phyloP scores from a whole-genome alignment of 2,329 filamentous ascomycete species.

The Aspergillus transmontanensis region DNA sequence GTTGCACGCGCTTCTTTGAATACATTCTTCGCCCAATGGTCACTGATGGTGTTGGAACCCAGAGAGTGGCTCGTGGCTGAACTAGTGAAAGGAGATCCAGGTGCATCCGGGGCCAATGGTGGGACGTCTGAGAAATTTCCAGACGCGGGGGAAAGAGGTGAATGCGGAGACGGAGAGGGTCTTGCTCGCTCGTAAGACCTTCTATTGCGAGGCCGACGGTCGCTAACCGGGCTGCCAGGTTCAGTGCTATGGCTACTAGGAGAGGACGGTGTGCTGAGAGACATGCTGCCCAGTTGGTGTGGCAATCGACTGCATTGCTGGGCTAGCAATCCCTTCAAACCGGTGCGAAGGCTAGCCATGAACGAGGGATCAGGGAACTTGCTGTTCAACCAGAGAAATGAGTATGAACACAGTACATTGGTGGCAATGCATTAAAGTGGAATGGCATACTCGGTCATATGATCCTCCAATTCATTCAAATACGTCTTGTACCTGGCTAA shows the following conservation, averaged over 20 bases:
- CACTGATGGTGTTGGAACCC: slow-evolving; percentile 27
- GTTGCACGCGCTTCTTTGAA: slow-evolving; percentile 34
- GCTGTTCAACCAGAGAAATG: slow-evolving; percentile 18
- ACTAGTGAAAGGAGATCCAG: slow-evolving; percentile 37
- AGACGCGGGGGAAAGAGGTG: slow-evolving; percentile 33
- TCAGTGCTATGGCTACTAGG: slow-evolving; percentile 29
- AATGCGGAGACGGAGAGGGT: slow-evolving; percentile 29
- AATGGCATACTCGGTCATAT: slow-evolving; percentile 49
- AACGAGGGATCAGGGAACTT: slow-evolving; percentile 27
- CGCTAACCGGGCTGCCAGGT: slow-evolving; percentile 30
- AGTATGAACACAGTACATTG: slow-evolving; percentile 15
- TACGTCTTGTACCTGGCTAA: slow-evolving; percentile 55
- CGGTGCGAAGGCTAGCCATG: slow-evolving; percentile 29
- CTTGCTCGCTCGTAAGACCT: slow-evolving; percentile 41
- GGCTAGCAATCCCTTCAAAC: slow-evolving; percentile 29
- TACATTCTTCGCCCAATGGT: slow-evolving; percentile 48
- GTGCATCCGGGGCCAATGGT: slow-evolving; percentile 34
- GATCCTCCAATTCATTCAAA: slow-evolving; percentile 48
- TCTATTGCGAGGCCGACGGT: slow-evolving; percentile 31
- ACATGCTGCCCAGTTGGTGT: slow-evolving; percentile 28
- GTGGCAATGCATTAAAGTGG: not conserved
- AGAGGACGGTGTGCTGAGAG: slow-evolving; percentile 29
- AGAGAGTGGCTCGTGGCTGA: slow-evolving; percentile 36
- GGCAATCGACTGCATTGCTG: slow-evolving; percentile 34
- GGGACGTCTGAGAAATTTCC: slow-evolving; percentile 33